Evolutionary conservation across 345 rosid genomes (phyloP).

Genomic region (Aquilaria sinensis): DNA sequence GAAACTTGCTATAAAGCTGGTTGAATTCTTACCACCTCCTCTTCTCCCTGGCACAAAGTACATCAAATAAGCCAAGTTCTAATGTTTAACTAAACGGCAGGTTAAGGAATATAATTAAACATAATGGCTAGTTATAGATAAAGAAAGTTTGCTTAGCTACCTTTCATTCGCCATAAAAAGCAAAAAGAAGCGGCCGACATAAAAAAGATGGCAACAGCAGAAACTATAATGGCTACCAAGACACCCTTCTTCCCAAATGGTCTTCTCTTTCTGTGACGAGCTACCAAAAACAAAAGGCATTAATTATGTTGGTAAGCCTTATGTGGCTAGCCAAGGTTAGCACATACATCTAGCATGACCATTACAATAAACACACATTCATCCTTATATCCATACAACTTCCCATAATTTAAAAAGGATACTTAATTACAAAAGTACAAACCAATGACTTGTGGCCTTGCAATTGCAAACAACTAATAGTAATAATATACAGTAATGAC

Average conservation of each 20-base stretch:
- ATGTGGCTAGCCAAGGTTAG: too few species aligned
- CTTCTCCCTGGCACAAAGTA: background rate
- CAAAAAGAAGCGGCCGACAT: background rate
- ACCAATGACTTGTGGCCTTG: too few species aligned
- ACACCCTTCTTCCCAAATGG: constrained; percentile 19
- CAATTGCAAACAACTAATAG: too few species aligned
- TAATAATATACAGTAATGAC: too few species aligned
- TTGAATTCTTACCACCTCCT: constrained; percentile 4
- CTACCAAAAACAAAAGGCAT: background rate
- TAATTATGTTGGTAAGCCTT: too few species aligned
- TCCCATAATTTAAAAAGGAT: too few species aligned
- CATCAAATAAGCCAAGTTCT: constrained; percentile 1
- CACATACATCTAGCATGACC: too few species aligned
- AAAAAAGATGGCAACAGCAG: constrained; percentile 12
- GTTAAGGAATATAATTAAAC: background rate
- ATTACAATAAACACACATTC: too few species aligned
- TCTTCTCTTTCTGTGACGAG: constrained; percentile 16
- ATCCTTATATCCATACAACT: too few species aligned
- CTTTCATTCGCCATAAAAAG: constrained; percentile 20
- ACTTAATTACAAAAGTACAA: background rate
- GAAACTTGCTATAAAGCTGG: constrained; percentile 14
- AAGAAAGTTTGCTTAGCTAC: constrained; percentile 4
- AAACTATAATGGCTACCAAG: constrained; percentile 1
- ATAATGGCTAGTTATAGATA: background rate
- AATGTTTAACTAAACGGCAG: too few species aligned